These are phyloP conservation scores for Phragmites australis DNA, from an alignment of 176 grass and related monocot species.

Conservation along the genomic window DNA sequence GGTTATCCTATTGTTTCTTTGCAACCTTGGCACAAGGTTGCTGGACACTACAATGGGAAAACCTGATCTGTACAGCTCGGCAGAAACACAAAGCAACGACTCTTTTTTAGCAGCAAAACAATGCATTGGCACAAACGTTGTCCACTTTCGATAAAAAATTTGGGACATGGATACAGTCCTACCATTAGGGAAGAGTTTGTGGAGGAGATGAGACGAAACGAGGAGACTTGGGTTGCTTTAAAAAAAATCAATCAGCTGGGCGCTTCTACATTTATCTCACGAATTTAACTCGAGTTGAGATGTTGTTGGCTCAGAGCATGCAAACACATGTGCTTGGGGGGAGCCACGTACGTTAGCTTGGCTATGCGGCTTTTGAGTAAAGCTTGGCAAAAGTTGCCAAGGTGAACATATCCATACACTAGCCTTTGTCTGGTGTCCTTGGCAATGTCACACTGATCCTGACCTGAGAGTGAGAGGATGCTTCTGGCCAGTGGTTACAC, in stretches of 20 bases:
- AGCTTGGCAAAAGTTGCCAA: too few species aligned
- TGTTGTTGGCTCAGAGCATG: background rate
- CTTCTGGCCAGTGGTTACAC: too few species aligned
- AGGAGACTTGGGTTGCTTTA: background rate
- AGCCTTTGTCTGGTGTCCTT: too few species aligned
- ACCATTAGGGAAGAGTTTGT: background rate
- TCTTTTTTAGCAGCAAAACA: too few species aligned
- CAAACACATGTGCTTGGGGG: background rate
- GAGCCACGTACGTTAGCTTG: background rate
- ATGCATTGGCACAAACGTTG: background rate
- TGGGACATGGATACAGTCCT: background rate
- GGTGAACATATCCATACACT: too few species aligned
- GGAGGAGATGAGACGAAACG: background rate
- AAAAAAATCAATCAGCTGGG: background rate
- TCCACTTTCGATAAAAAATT: too few species aligned
- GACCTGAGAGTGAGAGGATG: too few species aligned
- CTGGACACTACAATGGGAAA: background rate
- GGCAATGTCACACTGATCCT: too few species aligned
- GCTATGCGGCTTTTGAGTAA: background rate
- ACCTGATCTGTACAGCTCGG: background rate
- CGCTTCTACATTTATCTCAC: background rate
- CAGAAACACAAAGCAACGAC: background rate
- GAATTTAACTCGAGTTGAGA: background rate
- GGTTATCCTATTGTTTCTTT: background rate
- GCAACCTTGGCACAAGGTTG: background rate